phyloP scores from a whole-genome alignment of 805 yeast species.

The Hyphopichia homilentoma region DNA sequence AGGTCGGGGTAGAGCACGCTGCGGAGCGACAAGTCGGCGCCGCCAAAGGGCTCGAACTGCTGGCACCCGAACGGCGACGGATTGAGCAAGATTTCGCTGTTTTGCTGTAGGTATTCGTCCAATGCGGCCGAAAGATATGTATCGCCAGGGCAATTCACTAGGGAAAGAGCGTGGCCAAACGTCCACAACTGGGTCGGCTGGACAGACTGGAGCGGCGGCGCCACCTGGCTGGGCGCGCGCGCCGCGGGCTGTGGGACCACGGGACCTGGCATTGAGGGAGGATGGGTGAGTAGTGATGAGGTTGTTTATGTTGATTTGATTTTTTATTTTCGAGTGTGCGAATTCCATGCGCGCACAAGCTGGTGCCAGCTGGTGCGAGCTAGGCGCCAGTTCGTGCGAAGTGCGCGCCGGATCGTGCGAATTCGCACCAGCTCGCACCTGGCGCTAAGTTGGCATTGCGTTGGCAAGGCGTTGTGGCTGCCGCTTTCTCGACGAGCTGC shows the following conservation, averaged over 20 bases:
- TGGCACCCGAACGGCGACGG: conserved; percentile 25
- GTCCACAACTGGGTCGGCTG: conserved; percentile 39
- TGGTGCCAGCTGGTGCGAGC: too few species aligned
- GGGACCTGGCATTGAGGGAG: too few species aligned
- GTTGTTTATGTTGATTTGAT: too few species aligned
- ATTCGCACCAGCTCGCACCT: too few species aligned
- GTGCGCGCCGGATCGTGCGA: too few species aligned
- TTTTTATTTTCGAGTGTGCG: too few species aligned
- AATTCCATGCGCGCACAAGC: too few species aligned
- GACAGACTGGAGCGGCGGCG: conserved; percentile 25
- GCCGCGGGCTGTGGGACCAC: too few species aligned
- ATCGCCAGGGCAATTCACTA: conserved; percentile 27
- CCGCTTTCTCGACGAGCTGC: background rate
- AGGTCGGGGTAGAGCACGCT: conserved; percentile 35
- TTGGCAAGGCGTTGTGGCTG: background rate
- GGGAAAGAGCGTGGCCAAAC: conserved; percentile 34
- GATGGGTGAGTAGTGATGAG: too few species aligned
- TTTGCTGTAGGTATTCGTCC: conserved; percentile 36
- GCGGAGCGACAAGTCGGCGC: conserved; percentile 36
- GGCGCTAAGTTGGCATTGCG: too few species aligned
- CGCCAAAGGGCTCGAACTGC: conserved; percentile 1
- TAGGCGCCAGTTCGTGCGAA: too few species aligned
- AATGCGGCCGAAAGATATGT: conserved; percentile 31
- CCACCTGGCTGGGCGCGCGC: too few species aligned
- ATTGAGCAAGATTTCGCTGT: conserved; percentile 24